Base-by-base conservation (phyloP, 176 grass and related monocot species). In the Ensete glaucum region DNA sequence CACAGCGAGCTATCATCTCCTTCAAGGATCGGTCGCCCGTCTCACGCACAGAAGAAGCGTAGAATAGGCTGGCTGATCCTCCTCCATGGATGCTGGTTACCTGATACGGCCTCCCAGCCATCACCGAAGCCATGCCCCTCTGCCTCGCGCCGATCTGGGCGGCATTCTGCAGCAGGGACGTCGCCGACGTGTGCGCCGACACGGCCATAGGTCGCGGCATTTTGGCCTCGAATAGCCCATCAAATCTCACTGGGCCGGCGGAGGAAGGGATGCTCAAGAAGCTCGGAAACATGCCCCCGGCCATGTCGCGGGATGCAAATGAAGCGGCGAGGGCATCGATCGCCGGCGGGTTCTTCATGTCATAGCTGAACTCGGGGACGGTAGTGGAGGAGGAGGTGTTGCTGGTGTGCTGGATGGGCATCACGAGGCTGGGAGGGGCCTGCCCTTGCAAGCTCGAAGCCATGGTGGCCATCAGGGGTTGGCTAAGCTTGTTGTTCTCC, bases 401-500 rank as follows among this genome's bases (percentile, higher is more conserved):
- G 19, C 66, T 55, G 54, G 14, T 8, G 67, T 52, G 21, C 3
- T 69, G 73, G 13, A 52, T 8, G 1, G 72, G 48, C 15, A 54
- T 29, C 48, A 73, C 52, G 62, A 80, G 78, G 23, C 54, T 52
- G 66, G 72, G 53, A 9, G 78, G 51, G 67, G 67, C 52, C 4
- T 88, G 86, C 4, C 82, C 84, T 68, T 85, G 90, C 3, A 92
- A 80, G 19, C 69, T 62, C 1, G 90, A 92, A 17, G 90, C 82
- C 73, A 86, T 80, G 1, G 79, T 71, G 56, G 90, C 90, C 86
- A 92, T 92, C 76, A 87, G 86, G 22, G 86, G 79, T 79, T 92
- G 86, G 24, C 80, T 48, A 1, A 89, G 69, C 68, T 85, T 78
- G 64, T 80, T 87, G 84, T 86, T 92, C 77, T 92, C 90, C 20